Conservation (phyloP, 2,329 filamentous ascomycete species). For the Ascochyta clinopodiicola region DNA sequence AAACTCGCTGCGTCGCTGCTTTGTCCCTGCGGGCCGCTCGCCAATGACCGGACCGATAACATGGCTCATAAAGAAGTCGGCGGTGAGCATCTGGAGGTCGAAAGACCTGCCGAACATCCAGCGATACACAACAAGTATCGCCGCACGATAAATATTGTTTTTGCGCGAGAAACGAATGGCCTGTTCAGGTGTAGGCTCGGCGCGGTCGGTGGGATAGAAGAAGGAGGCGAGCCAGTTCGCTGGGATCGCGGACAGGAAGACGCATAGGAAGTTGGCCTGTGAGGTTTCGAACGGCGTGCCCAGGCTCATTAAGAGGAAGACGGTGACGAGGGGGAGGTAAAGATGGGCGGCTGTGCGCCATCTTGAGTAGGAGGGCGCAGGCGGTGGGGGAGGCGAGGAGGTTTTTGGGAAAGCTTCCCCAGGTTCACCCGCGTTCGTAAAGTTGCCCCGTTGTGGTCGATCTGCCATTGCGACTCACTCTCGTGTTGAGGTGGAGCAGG, state of each 20-base stretch:
- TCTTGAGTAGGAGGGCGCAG: neutral
- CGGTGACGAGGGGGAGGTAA: conserved; percentile 24
- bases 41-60: conserved; percentile 11
- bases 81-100: conserved; percentile 14
- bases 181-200: conserved; percentile 17
- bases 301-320: conserved; percentile 9
- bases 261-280: conserved; percentile 1
- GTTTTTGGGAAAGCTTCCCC: neutral
- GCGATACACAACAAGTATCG: conserved; percentile 23
- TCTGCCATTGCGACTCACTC: neutral
- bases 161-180: conserved; percentile 26
- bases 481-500: neutral
- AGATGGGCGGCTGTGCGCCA: conserved; percentile 23
- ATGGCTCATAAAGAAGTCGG: conserved; percentile 19
- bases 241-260: conserved; percentile 19
- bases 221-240: conserved; percentile 21
- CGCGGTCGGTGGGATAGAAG: conserved; percentile 17
- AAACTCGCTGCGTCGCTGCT: conserved; percentile 23
- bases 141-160: conserved; percentile 20
- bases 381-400: neutral
- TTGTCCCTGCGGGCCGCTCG: conserved; percentile 17
- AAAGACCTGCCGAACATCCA: conserved; percentile 22
- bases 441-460: neutral
- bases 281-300: conserved; percentile 8
- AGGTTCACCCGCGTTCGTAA: too few species aligned